Evolutionary conservation across 371 early-diverging fungal genomes (phyloP), one percentile per base, ranked within the genome.

Genomic region (Mucor indicus): DNA sequence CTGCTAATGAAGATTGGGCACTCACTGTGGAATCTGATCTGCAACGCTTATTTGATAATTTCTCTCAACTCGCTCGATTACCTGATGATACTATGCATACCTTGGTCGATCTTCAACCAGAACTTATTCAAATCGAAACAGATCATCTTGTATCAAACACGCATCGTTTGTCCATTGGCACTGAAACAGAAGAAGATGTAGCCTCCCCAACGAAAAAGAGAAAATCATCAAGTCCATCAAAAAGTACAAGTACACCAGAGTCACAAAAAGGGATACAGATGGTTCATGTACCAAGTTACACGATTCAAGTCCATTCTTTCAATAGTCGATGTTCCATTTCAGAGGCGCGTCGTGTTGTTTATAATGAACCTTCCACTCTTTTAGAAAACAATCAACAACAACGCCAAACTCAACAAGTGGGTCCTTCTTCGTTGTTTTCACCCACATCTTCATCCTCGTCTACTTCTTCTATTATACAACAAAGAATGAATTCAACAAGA

Each of bases 371-470:
- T 24, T 36, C 45, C 24, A n/a, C 32, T 37, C 31, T 21, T 40
- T 30, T 22, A 30, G 25, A 22, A 30, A 17, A 23, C 31, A 49
- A 24, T 23, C 54, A 15, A 36, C 52, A 47, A 16, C 53, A 54
- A n/a, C n/a, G n/a, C n/a, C n/a, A n/a, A 27, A 33, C 30, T n/a
- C 57, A 44, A 40, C 44, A 46, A 35, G n/a, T n/a, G n/a, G n/a
- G n/a, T n/a, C n/a, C n/a, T 32, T 62, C 61, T 38, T 46, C 64
- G 2, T 43, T 66, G 16, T 52, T 65, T 22, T 71, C 72, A 0
- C 70, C 72, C 10, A 66, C 72, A 8, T 66, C 69, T 1, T 69
- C 74, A 3, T 64, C 74, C 0, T 64, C 69, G 1, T 64, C 67
- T 2, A 59, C 72, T 2, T 63, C 64, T 0, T 63, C 69, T 10